Conservation (phyloP, 352 stramenopile species). For the Phytophthora uliginosa region DNA sequence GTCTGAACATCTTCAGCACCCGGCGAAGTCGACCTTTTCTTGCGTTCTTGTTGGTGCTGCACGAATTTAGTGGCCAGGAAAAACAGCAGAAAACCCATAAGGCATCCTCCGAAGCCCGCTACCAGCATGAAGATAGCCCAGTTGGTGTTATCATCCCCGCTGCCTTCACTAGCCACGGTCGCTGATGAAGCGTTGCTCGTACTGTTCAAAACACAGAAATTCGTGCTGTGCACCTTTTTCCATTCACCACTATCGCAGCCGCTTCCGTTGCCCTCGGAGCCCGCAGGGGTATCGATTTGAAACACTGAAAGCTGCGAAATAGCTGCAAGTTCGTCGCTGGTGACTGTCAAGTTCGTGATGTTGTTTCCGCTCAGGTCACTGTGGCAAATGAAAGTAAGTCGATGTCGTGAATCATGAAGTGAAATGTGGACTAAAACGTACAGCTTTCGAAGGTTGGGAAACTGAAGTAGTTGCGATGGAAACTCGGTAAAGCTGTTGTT, state of each 20-base stretch:
- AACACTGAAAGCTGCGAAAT: constrained; percentile 50
- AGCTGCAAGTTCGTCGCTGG: constrained; percentile 35
- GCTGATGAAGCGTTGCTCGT: constrained; percentile 30
- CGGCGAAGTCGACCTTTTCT: constrained; percentile 19
- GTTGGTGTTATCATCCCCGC: constrained; percentile 22
- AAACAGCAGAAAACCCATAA: constrained; percentile 49
- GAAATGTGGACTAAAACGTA: constrained; percentile 26
- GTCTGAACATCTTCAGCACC: constrained; percentile 27
- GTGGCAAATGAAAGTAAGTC: neutral
- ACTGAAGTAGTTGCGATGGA: constrained; percentile 47
- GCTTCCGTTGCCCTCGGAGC: neutral
- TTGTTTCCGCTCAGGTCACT: constrained; percentile 57
- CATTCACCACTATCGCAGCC: constrained; percentile 41
- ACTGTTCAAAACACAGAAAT: constrained; percentile 54
- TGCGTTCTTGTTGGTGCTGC: constrained; percentile 22
- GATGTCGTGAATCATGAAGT: neutral
- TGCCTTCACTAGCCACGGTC: constrained; percentile 15
- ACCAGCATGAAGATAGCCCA: constrained; percentile 46
- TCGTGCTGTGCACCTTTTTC: constrained; percentile 35
- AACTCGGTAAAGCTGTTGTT: constrained; percentile 57
- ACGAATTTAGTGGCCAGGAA: constrained; percentile 37
- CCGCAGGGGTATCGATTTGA: constrained; percentile 23
- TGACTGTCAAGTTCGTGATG: constrained; percentile 56
- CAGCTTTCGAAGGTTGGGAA: constrained; percentile 54
- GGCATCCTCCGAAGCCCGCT: constrained; percentile 42